These are phyloP conservation scores for Phanerochaete carnosa DNA, from an alignment of 768 basidiomycete genomes.

Conservation along the genomic window DNA sequence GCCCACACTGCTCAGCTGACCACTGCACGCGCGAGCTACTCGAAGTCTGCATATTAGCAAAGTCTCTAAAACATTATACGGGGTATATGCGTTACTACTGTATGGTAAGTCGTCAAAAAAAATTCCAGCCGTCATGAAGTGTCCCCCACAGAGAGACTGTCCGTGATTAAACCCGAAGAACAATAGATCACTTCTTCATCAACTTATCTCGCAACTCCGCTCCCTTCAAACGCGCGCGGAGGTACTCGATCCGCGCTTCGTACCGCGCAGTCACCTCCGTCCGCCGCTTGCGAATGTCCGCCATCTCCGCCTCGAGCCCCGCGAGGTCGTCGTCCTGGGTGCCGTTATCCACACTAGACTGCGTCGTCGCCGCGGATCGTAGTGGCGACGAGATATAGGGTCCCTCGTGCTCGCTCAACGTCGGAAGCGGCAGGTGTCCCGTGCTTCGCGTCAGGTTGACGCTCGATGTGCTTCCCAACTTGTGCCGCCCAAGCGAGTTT, in stretches of 20 bases:
- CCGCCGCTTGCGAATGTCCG: slow-evolving; percentile 64
- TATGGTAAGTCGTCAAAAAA: slow-evolving; percentile 10
- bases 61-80: slow-evolving; percentile 10
- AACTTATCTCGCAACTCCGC: slow-evolving; percentile 83
- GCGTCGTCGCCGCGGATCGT: slow-evolving; percentile 7
- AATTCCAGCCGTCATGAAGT: slow-evolving; percentile 13
- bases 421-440: slow-evolving; percentile 46
- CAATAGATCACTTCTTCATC: slow-evolving; percentile 42
- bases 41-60: not conserved
- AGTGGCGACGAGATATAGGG: slow-evolving; percentile 5
- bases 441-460: slow-evolving; percentile 51
- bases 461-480: slow-evolving; percentile 38
- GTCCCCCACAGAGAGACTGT: not conserved
- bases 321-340: slow-evolving; percentile 30
- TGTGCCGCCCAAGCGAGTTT: slow-evolving; percentile 21
- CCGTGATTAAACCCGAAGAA: not conserved
- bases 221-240: slow-evolving; percentile 79
- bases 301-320: slow-evolving; percentile 54
- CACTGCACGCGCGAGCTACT: no score
- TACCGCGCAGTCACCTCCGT: slow-evolving; percentile 73
- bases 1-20: no score
- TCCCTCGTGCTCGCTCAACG: slow-evolving; percentile 47
- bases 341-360: slow-evolving; percentile 10
- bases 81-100: slow-evolving; percentile 11
- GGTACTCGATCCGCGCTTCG: slow-evolving; percentile 71